A percentile compares a stretch with the other conserved stretches of the same genome.
Evolutionary conservation across 2,329 filamentous ascomycete species (phyloP).

Genomic region (Ascochyta lentis): DNA sequence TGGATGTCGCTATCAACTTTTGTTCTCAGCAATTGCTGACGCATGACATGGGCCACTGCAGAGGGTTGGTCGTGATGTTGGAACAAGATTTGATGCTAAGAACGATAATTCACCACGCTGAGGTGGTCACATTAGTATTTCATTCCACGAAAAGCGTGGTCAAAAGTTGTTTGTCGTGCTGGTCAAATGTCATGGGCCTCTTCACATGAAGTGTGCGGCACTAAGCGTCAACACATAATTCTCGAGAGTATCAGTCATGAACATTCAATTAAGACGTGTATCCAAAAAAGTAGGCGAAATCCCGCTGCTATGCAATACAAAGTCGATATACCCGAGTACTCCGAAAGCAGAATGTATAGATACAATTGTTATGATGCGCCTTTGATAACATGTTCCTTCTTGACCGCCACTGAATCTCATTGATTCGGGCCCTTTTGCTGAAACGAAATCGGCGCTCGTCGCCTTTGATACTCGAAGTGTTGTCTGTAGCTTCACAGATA

Average conservation of each 20-base stretch:
- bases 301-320: constrained; percentile 5
- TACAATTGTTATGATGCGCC: constrained; percentile 6
- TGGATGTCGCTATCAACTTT: too few relatives aligned
- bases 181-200: background rate
- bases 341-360: background rate
- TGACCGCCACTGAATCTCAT: background rate
- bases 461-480: background rate
- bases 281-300: background rate
- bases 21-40: too few relatives aligned
- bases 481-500: background rate
- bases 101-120: too few relatives aligned
- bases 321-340: background rate
- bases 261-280: background rate
- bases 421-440: background rate
- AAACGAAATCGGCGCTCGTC: background rate
- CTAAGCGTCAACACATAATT: too few relatives aligned
- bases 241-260: background rate
- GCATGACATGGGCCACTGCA: too few relatives aligned
- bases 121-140: too few relatives aligned
- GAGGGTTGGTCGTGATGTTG: too few relatives aligned
- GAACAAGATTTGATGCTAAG: too few relatives aligned
- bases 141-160: too few relatives aligned
- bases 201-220: background rate
- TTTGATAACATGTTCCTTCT: background rate
- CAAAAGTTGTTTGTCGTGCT: background rate